Evolutionary conservation across 2,329 filamentous ascomycete genomes (phyloP).

Genomic region (Colletotrichum sp.): DNA sequence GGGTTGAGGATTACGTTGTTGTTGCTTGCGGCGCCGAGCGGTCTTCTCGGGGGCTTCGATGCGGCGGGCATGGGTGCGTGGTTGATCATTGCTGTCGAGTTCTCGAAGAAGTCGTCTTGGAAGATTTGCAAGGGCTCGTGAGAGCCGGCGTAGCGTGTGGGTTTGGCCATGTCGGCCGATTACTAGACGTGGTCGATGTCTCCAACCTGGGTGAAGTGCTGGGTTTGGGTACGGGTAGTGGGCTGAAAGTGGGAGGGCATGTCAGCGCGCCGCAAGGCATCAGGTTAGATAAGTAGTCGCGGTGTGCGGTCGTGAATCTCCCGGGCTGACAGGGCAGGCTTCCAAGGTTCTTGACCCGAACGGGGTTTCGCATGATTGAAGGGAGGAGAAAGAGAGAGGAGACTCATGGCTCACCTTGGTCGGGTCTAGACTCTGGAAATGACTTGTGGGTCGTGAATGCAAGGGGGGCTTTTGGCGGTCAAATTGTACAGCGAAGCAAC

Average conservation of each 20-base stretch:
- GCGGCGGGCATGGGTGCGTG: constrained; percentile 61
- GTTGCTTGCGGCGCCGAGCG: constrained; percentile 55
- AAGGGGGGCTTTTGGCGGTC: constrained; percentile 22
- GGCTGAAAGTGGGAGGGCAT: constrained; percentile 12
- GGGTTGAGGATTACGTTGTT: constrained; percentile 76
- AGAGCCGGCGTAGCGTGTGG: constrained; percentile 49
- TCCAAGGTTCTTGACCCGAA: constrained; percentile 11
- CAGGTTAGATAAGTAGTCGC: constrained; percentile 20
- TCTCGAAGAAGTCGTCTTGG: constrained; percentile 55
- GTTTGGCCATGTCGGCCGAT: constrained; percentile 58
- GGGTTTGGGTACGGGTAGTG: constrained; percentile 4
- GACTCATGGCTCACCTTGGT: constrained; percentile 23
- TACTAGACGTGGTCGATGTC: background rate
- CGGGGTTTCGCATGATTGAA: constrained; percentile 19
- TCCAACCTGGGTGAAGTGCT: background rate
- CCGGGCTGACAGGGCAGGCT: background rate
- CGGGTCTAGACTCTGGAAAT: constrained; percentile 22
- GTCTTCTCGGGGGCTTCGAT: constrained; percentile 51
- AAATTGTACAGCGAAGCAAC: constrained; percentile 13
- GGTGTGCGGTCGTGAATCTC: constrained; percentile 5
- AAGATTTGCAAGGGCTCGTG: constrained; percentile 57
- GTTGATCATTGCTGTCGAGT: constrained; percentile 54
- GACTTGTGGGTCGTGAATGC: constrained; percentile 23
- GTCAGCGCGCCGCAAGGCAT: constrained; percentile 16
- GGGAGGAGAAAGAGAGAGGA: constrained; percentile 20